These are phyloP conservation scores for Penicillium turbatum DNA, from an alignment of 495 filamentous ascomycete genomes.

Conservation along the genomic window DNA sequence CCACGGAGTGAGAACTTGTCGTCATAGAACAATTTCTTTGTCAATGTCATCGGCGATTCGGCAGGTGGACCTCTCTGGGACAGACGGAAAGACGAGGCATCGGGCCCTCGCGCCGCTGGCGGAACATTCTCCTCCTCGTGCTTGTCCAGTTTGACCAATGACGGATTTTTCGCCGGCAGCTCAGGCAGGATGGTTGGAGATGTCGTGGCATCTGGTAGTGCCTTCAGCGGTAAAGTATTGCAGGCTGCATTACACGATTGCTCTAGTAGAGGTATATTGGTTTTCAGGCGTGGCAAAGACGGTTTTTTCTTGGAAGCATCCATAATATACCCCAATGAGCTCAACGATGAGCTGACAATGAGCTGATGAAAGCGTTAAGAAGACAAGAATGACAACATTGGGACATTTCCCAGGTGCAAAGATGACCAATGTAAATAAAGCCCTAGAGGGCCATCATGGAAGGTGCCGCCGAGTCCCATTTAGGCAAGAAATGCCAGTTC, in stretches of 20 bases:
- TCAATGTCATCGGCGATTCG: slow-evolving; percentile 25
- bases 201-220: neutral
- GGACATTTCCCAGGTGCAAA: neutral
- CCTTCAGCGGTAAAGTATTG: slow-evolving; percentile 3
- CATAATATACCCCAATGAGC: slow-evolving; percentile 3
- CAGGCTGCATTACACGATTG: neutral
- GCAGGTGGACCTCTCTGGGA: slow-evolving; percentile 12
- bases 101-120: slow-evolving; percentile 8
- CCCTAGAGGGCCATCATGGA: slow-evolving; percentile 2
- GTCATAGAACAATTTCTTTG: slow-evolving; percentile 53
- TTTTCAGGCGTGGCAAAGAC: slow-evolving; percentile 17
- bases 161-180: slow-evolving; percentile 10
- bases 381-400: neutral
- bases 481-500: slow-evolving; percentile 32
- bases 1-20: slow-evolving; percentile 57
- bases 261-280: slow-evolving; percentile 5
- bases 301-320: slow-evolving; percentile 14
- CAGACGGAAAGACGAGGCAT: slow-evolving; percentile 9
- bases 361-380: neutral
- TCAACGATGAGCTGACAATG: neutral
- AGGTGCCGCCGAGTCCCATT: slow-evolving; percentile 3
- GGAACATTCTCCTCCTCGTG: slow-evolving; percentile 25
- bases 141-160: slow-evolving; percentile 26
- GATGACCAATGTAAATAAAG: neutral
- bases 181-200: slow-evolving; percentile 5